These are phyloP conservation scores for Zasmidium citrigriseum DNA, from an alignment of 2,329 filamentous ascomycete genomes.

Conservation along the genomic window DNA sequence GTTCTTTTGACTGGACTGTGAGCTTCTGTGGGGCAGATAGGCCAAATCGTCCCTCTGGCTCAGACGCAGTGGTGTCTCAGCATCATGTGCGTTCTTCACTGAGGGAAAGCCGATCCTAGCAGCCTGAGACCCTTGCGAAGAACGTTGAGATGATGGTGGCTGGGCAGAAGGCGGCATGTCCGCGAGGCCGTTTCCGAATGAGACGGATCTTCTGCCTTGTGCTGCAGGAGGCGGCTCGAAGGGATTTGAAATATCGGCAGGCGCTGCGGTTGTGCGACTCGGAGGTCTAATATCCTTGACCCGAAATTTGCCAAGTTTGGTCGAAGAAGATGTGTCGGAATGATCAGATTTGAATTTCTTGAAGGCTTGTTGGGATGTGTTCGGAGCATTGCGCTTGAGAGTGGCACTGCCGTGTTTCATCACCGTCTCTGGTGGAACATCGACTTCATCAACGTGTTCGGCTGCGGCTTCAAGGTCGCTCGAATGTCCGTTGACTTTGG, in stretches of 20 bases:
- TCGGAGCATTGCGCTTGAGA: conserved; percentile 25
- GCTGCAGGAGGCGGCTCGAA: conserved; percentile 15
- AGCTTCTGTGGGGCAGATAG: conserved; percentile 14
- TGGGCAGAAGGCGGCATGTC: conserved; percentile 15
- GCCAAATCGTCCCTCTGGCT: conserved; percentile 60
- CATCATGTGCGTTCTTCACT: conserved; percentile 74
- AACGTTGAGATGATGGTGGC: conserved; percentile 29
- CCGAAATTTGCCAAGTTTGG: conserved; percentile 27
- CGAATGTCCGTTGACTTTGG: conserved; percentile 19
- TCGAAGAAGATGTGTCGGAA: conserved; percentile 4
- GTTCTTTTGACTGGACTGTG: conserved; percentile 11
- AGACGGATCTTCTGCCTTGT: conserved; percentile 6
- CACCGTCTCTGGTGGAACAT: conserved; percentile 11
- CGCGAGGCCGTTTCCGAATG: not conserved
- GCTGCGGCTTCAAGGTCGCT: conserved; percentile 23
- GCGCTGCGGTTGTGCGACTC: conserved; percentile 3
- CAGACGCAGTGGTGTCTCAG: conserved; percentile 62
- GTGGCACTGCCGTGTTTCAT: not conserved
- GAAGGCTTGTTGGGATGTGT: conserved; percentile 20
- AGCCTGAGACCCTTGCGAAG: conserved; percentile 41
- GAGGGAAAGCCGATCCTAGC: conserved; percentile 66
- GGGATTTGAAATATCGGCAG: conserved; percentile 11
- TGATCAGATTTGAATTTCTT: conserved; percentile 24
- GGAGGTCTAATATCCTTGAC: conserved; percentile 25
- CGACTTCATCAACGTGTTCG: conserved; percentile 15